These are phyloP conservation scores for Elaeagnus macrophylla DNA, from an alignment of 306 rosid species.

Conservation along the genomic window DNA sequence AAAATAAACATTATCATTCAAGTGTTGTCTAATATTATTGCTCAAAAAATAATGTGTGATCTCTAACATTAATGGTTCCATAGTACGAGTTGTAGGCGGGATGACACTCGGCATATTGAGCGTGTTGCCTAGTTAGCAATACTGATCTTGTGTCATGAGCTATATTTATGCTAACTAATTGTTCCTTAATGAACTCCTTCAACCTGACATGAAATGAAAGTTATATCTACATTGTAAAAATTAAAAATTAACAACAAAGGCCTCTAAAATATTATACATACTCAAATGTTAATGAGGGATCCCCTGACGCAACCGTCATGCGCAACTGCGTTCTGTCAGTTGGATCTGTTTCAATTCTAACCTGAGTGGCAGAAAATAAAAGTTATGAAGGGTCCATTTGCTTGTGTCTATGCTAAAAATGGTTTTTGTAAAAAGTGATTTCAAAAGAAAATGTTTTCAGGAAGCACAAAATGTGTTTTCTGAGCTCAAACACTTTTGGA, in stretches of 20 bases:
- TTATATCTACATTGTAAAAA: constrained; percentile 1
- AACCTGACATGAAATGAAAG: constrained; percentile 50
- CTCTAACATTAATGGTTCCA: too few relatives aligned
- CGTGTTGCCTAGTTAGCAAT: too few relatives aligned
- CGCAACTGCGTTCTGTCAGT: constrained; percentile 98
- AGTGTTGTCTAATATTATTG: too few relatives aligned
- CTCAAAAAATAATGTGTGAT: too few relatives aligned
- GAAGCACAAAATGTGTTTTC: too few relatives aligned
- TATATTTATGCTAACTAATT: constrained; percentile 55
- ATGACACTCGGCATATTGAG: too few relatives aligned
- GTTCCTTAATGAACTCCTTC: constrained; percentile 95
- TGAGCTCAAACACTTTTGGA: too few relatives aligned
- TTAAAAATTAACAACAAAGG: constrained; percentile 1
- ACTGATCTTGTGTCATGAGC: constrained; percentile 43
- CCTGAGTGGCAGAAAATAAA: constrained; percentile 34
- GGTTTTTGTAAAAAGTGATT: too few relatives aligned
- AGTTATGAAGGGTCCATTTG: constrained; percentile 14
- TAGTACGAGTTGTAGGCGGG: too few relatives aligned
- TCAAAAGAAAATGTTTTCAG: too few relatives aligned
- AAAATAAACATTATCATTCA: too few relatives aligned
- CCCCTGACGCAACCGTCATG: constrained; percentile 97
- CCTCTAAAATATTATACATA: constrained; percentile 35
- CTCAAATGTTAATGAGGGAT: constrained; percentile 79
- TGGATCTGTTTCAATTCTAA: constrained; percentile 92
- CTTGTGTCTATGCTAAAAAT: too few relatives aligned